Base-by-base conservation (phyloP, 2,329 filamentous ascomycete genomes). In the Calonectria honghensis region DNA sequence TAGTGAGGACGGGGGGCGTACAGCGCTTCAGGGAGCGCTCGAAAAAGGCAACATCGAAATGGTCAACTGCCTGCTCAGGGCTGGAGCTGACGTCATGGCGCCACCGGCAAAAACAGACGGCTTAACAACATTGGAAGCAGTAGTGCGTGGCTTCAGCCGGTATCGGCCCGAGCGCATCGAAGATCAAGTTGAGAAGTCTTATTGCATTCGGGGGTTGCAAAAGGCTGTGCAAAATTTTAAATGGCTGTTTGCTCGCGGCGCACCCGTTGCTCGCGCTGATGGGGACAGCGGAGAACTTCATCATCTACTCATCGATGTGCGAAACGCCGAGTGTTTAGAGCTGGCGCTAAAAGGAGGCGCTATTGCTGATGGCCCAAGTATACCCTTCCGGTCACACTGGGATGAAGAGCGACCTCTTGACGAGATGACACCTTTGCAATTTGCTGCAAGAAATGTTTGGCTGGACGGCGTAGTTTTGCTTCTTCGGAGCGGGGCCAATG, bases 31-130 rank as follows among this genome's bases (percentile, higher is more conserved):
- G 29, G n/a, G 5, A 10, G 57, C 57, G 9, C 35, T 61, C 0
- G 57, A 39, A 61, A 1, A 0, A 10, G n/a, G 35, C 57, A 29
- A 29, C 35, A 16, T 18, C 20, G 35, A 61, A 9, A 9, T 29
- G 3, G 57, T 61, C 2, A 35, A 61, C 35, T 41, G 35, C 35
- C 57, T 61, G 11, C n/a, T 61, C 11, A n/a, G 24, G 4, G 35
- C 35, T 16, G 57, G 57, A 6, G 57, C 57, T 27, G 57, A 61
- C 37, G n/a, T 61, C 57, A 61, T 27, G 35, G 35, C 57, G 14
- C 35, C 35, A 14, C 35, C 57, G 10, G 57, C 57, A 7, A 61
- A 41, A 39, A 41, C 0, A 11, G 1, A 27, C 6, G 57, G 57
- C 11, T 3, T 61, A 27, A 61, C 35, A 27, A 61, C 35, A 6